Evolutionary conservation across 139 green algal species (phyloP).

Genomic region (Closterium sp.): DNA sequence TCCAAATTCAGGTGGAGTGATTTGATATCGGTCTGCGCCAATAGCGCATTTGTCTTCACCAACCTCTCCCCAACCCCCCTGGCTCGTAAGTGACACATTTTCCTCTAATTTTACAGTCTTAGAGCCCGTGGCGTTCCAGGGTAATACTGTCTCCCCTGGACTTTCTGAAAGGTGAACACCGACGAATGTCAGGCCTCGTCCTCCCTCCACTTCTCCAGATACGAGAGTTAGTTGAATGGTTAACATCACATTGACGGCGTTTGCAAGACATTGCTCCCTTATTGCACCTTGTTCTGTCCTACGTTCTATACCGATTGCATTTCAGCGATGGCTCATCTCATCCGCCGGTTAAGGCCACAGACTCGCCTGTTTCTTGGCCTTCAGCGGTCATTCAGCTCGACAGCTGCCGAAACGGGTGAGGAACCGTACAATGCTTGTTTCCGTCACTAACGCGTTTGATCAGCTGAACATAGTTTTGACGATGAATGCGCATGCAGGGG

Average conservation of each 20-base stretch:
- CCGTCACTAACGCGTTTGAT: background rate
- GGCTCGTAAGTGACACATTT: background rate
- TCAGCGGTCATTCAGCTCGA: background rate
- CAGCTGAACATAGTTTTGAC: background rate
- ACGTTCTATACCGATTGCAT: background rate
- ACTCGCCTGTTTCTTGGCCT: background rate
- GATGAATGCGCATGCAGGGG: constrained; percentile 1
- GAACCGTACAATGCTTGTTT: background rate
- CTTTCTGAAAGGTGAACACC: background rate
- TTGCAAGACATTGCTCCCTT: background rate
- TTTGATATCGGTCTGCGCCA: background rate
- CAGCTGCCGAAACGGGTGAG: background rate
- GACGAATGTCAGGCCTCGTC: background rate
- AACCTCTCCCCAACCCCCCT: too few relatives aligned
- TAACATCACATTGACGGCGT: background rate
- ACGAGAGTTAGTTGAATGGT: too few relatives aligned
- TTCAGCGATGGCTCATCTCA: background rate
- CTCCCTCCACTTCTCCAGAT: background rate
- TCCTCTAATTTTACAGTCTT: background rate
- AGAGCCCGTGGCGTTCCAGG: background rate
- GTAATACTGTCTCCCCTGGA: background rate
- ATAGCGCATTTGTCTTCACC: background rate
- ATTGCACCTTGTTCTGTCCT: too few relatives aligned
- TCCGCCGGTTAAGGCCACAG: background rate
- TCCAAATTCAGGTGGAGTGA: too few relatives aligned